Evolutionary conservation across 305 asterid species (phyloP).

Genomic region (Caryopteris hybrid): DNA sequence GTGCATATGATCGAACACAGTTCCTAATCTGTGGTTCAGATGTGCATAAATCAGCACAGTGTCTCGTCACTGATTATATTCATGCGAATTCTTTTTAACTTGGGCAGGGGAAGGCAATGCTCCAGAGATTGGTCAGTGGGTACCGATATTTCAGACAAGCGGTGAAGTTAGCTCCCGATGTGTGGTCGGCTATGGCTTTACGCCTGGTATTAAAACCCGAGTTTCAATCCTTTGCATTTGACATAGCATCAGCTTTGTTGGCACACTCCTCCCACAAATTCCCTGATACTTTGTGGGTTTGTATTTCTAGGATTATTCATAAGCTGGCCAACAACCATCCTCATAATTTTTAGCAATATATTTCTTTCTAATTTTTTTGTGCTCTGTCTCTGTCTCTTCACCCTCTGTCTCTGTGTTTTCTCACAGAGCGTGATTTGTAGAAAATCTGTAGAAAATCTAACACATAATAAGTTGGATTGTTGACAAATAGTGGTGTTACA

Average conservation of each 20-base stretch:
- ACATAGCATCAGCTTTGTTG: constrained; percentile 46
- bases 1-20: background rate
- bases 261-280: constrained; percentile 42
- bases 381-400: no score
- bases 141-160: constrained; percentile 52
- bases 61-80: background rate
- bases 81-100: background rate
- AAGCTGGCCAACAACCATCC: constrained; percentile 22
- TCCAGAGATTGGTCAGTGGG: constrained; percentile 57
- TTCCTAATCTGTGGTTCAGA: background rate
- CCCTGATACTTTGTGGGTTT: constrained; percentile 54
- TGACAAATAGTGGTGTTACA: no score
- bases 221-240: constrained; percentile 62
- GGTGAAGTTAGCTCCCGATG: constrained; percentile 70
- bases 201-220: constrained; percentile 61
- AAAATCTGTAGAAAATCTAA: no score
- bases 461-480: no score
- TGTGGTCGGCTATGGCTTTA: constrained; percentile 73
- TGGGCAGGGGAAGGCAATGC: constrained; percentile 48
- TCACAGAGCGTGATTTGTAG: no score
- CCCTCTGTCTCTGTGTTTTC: no score
- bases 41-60: background rate
- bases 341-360: constrained; percentile 13
- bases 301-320: constrained; percentile 59
- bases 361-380: no score